Conservation (phyloP, 2,329 filamentous ascomycete genomes). For the Exophiala viscosa region DNA sequence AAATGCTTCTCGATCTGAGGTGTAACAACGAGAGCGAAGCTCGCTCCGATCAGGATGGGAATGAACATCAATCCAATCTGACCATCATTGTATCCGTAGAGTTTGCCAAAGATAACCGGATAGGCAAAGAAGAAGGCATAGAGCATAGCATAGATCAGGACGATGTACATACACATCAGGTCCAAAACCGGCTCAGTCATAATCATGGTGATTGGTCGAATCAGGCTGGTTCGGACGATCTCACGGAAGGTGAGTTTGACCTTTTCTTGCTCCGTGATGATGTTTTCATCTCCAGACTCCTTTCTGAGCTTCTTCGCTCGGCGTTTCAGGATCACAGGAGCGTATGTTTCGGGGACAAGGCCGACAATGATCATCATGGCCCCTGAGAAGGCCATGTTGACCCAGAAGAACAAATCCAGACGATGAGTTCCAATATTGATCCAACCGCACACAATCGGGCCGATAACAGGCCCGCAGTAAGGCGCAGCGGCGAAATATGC, state of each 20-base stretch:
- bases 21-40: constrained; percentile 60
- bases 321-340: constrained; percentile 50
- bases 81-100: constrained; percentile 72
- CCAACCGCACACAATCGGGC: constrained; percentile 60
- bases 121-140: constrained; percentile 52
- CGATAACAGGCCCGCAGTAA: constrained; percentile 50
- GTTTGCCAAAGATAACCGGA: constrained; percentile 68
- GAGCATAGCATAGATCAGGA: constrained; percentile 61
- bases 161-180: constrained; percentile 81
- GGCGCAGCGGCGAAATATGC: constrained; percentile 57
- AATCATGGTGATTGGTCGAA: constrained; percentile 39
- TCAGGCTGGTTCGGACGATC: constrained; percentile 39
- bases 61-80: constrained; percentile 84
- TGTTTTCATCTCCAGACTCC: constrained; percentile 42
- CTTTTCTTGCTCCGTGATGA: constrained; percentile 38
- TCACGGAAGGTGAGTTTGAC: constrained; percentile 40
- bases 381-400: constrained; percentile 56
- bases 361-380: constrained; percentile 53
- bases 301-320: constrained; percentile 48
- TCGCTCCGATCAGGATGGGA: constrained; percentile 70
- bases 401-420: constrained; percentile 45
- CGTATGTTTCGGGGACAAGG: constrained; percentile 56
- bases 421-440: constrained; percentile 44
- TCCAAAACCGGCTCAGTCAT: constrained; percentile 78
- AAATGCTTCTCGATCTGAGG: constrained; percentile 61